These are phyloP conservation scores for Wallacemonas collosoma DNA, from an alignment of 208 protist species.

Conservation along the genomic window DNA sequence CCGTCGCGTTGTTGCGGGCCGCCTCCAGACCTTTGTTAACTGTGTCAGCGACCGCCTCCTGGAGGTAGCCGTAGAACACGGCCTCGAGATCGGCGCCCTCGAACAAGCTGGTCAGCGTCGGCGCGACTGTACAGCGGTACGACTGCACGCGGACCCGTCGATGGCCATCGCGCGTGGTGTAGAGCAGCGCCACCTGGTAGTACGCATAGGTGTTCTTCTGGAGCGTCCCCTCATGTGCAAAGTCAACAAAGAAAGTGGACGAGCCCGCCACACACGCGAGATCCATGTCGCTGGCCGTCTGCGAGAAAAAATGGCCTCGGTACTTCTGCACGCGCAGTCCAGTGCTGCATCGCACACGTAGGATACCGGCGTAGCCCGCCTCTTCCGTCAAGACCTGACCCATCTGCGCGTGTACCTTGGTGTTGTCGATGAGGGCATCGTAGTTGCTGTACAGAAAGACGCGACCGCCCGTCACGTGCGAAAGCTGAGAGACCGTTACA, in stretches of 20 bases:
- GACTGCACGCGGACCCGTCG: conserved; percentile 92
- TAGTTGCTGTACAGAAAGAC: conserved; percentile 83
- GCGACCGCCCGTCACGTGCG: conserved; percentile 77
- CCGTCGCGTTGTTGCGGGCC: conserved; percentile 50
- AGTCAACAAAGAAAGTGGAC: conserved; percentile 91
- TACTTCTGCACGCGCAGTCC: conserved; percentile 84
- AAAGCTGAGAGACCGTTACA: conserved; percentile 83
- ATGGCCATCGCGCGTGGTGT: conserved; percentile 88
- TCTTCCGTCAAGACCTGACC: conserved; percentile 67
- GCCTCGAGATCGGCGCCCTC: conserved; percentile 84
- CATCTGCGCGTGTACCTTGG: conserved; percentile 64
- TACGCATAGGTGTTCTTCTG: conserved; percentile 68
- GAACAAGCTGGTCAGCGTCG: conserved; percentile 67
- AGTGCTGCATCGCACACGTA: conserved; percentile 89
- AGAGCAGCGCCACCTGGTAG: conserved; percentile 93
- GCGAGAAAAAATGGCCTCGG: conserved; percentile 85
- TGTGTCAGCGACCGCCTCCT: conserved; percentile 53
- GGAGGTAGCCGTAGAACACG: conserved; percentile 56
- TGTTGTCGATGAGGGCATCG: conserved; percentile 60
- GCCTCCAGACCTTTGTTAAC: conserved; percentile 80
- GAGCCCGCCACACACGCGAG: conserved; percentile 67
- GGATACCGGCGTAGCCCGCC: conserved; percentile 90
- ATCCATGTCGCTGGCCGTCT: conserved; percentile 90
- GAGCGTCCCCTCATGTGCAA: conserved; percentile 88
- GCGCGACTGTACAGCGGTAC: conserved; percentile 56